phyloP scores from a whole-genome alignment of 1,139 yeast species.

The Candida anutae region DNA sequence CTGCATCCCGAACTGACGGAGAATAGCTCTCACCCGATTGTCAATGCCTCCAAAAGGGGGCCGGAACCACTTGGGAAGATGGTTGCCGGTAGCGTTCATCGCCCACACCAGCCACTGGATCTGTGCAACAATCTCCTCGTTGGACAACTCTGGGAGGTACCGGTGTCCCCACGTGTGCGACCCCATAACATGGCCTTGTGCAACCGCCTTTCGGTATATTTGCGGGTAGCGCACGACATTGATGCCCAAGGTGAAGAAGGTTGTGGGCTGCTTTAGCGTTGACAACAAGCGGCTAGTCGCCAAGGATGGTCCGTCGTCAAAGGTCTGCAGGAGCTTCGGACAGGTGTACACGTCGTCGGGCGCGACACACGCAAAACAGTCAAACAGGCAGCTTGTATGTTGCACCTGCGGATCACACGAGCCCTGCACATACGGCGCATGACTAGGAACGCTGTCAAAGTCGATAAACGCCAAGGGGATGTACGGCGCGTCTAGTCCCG shows the following conservation, averaged over 20 bases:
- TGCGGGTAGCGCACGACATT: constrained; percentile 75
- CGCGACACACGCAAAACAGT: constrained; percentile 74
- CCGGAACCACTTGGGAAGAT: constrained; percentile 87
- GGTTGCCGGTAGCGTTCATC: constrained; percentile 87
- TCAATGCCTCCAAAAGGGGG: constrained; percentile 97
- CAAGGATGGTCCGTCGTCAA: constrained; percentile 91
- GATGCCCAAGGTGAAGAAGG: constrained; percentile 81
- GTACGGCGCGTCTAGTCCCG: constrained; percentile 79
- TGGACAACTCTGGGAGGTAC: constrained; percentile 66
- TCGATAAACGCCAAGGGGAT: constrained; percentile 71
- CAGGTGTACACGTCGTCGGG: constrained; percentile 75
- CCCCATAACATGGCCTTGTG: constrained; percentile 71
- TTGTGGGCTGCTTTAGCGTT: constrained; percentile 43
- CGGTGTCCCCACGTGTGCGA: constrained; percentile 93
- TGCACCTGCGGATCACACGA: constrained; percentile 43
- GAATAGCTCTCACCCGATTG: constrained; percentile 70
- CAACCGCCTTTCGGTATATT: constrained; percentile 49
- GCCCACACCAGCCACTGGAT: constrained; percentile 97
- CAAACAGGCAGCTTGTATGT: constrained; percentile 61
- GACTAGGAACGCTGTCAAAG: constrained; percentile 39
- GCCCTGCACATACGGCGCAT: constrained; percentile 50
- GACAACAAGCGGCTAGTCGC: constrained; percentile 55
- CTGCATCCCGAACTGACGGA: constrained; percentile 80
- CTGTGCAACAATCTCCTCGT: constrained; percentile 81
- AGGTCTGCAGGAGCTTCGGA: constrained; percentile 69